Evolutionary conservation across 208 protist species (phyloP), one percentile per base, ranked within the genome.

Genomic region (Trypanosoma lewisi): DNA sequence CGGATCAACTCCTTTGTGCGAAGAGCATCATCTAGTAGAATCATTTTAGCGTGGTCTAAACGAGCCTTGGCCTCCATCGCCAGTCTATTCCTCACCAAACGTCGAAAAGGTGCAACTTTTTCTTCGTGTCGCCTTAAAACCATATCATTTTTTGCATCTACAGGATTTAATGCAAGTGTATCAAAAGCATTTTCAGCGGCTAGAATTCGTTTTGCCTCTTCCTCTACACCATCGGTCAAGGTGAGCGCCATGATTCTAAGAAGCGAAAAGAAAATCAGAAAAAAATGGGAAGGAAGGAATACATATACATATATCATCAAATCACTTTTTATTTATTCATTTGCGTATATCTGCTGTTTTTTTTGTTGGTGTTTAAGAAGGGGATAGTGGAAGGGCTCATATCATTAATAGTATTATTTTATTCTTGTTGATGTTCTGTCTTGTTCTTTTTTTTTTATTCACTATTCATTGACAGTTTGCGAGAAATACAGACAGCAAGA

Each of bases 21-120:
- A 48, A 93, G 63, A 31, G 53, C 73, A 3, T 85, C 70, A 78
- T 96, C 86, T 8, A 79, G 62, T 17, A 96, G 65, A 14, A 79
- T 63, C 69, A 89, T 83, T 61, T 93, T 93, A 0, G 89, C 86
- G 56, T 84, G 75, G 51, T 90, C 87, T 1, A 96, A 70, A 45
- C 77, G 75, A 7, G 80, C 74, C 47, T 91, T 91, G 4, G 87
- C 89, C 52, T 88, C 80, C 75, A 89, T 84, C 14, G 83, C 89
- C 14, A 79, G 42, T 42, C 82, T 82, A 71, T 93, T 87, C n/a
- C 85, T 76, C 62, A 93, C 87, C 16, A 85, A 63, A 14, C 76
- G 70, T 48, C 78, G 79, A 51, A 96, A 80, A n/a, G 83, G 64
- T 1, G 58, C 57, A 12, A 72, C 75, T 50, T 93, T 93, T n/a